Conservation (phyloP, 2,329 filamentous ascomycete genomes). For the Penicillium sp. region DNA sequence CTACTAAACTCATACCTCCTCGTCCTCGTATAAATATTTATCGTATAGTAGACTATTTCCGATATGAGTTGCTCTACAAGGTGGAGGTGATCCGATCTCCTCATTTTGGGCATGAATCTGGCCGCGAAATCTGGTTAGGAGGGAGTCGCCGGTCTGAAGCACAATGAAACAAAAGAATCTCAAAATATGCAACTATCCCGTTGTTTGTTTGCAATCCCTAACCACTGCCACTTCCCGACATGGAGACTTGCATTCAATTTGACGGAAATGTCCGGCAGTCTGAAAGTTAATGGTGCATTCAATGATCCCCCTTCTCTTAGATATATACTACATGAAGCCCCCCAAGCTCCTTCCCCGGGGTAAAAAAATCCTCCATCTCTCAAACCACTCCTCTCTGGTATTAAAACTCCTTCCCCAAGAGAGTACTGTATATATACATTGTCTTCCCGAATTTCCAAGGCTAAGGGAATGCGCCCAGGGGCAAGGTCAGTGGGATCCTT, state of each 20-base stretch:
- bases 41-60: neutral
- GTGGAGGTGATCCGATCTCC: neutral
- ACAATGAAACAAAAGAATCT: neutral
- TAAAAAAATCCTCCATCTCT: neutral
- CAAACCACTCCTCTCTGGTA: neutral
- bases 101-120: neutral
- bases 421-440: neutral
- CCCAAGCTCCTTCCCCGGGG: neutral
- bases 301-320: neutral
- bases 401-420: too few relatives aligned
- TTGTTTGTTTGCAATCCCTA: neutral
- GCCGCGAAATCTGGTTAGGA: neutral
- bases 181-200: neutral
- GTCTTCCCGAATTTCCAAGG: too few relatives aligned
- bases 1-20: neutral
- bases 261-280: neutral
- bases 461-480: neutral
- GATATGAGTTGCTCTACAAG: neutral
- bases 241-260: neutral
- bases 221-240: too few relatives aligned
- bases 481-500: neutral
- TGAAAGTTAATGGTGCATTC: neutral
- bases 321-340: neutral
- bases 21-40: neutral
- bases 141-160: neutral